Evolutionary conservation across 805 yeast species (phyloP).

Genomic region (Wickerhamiella occidentalis): DNA sequence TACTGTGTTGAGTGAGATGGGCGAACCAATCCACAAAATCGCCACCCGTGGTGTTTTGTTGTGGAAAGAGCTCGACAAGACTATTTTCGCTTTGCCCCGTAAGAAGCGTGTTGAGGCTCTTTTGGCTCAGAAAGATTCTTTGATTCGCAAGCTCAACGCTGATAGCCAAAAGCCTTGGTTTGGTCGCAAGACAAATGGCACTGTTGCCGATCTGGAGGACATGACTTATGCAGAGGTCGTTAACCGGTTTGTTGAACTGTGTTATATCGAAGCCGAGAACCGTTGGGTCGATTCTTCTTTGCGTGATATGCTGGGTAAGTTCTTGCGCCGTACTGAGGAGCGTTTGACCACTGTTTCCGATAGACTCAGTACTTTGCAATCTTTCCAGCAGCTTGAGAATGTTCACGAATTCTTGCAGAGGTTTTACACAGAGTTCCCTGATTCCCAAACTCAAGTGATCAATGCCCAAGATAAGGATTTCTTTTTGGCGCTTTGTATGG

Average conservation of each 20-base stretch:
- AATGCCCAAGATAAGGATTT: constrained; percentile 92
- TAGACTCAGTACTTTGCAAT: constrained; percentile 56
- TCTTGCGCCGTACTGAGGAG: constrained; percentile 91
- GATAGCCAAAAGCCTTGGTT: constrained; percentile 99
- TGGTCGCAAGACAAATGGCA: constrained; percentile 57
- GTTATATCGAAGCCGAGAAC: constrained; percentile 64
- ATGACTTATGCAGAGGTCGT: constrained; percentile 94
- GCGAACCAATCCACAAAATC: constrained; percentile 97
- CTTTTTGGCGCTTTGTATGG: constrained; percentile 71
- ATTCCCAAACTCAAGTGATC: constrained; percentile 66
- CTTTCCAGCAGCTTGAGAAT: constrained; percentile 45
- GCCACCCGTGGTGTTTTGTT: constrained; percentile 96
- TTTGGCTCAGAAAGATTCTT: constrained; percentile 70
- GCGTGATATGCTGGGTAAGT: constrained; percentile 77
- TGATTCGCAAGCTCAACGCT: constrained; percentile 73
- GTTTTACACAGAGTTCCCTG: constrained; percentile 59
- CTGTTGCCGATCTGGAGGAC: constrained; percentile 82
- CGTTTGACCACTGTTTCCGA: constrained; percentile 47
- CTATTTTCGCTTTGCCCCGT: constrained; percentile 84
- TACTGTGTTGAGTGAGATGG: constrained; percentile 97
- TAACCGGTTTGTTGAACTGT: constrained; percentile 71
- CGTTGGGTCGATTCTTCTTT: constrained; percentile 84
- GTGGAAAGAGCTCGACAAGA: constrained; percentile 89
- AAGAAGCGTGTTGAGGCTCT: constrained; percentile 68
- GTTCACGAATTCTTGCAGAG: constrained; percentile 52